Evolutionary conservation across 768 basidiomycete species (phyloP).

Genomic region (Russula griseocarnosa): DNA sequence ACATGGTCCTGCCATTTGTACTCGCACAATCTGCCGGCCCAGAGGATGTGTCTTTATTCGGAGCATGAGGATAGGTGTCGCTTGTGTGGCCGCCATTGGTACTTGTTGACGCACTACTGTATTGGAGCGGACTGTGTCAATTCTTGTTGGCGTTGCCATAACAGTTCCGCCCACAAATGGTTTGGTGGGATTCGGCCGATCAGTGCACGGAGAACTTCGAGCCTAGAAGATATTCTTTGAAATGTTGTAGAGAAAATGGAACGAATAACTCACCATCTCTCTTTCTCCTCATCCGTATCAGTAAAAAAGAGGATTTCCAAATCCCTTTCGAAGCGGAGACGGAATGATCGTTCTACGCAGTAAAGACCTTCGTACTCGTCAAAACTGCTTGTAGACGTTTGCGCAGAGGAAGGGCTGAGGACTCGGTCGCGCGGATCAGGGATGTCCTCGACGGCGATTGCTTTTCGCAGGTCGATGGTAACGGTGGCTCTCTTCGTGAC

Average conservation of each 20-base stretch:
- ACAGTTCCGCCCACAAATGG: constrained; percentile 87
- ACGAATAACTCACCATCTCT: constrained; percentile 60
- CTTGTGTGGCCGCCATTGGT: neutral
- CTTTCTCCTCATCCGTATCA: constrained; percentile 85
- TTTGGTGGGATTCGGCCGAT: constrained; percentile 89
- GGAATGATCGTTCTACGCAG: constrained; percentile 79
- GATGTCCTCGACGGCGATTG: constrained; percentile 71
- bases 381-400: constrained; percentile 37
- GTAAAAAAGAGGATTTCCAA: constrained; percentile 88
- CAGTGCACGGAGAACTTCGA: constrained; percentile 77
- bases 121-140: constrained; percentile 28
- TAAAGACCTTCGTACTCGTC: constrained; percentile 63
- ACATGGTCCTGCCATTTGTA: constrained; percentile 24
- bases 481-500: constrained; percentile 86
- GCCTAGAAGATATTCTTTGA: constrained; percentile 46
- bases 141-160: constrained; percentile 77
- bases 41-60: neutral
- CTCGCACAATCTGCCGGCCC: constrained; percentile 12
- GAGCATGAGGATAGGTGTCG: constrained; percentile 24
- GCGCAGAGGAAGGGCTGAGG: constrained; percentile 44
- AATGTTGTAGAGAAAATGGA: neutral
- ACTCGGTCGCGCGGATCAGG: constrained; percentile 51
- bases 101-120: neutral
- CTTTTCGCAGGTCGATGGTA: constrained; percentile 88
- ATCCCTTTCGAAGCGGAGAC: constrained; percentile 69